A percentile compares a stretch with the other conserved stretches of the same genome.
Conservation (phyloP, 2,329 filamentous ascomycete species). For the Monilinia polystroma region DNA sequence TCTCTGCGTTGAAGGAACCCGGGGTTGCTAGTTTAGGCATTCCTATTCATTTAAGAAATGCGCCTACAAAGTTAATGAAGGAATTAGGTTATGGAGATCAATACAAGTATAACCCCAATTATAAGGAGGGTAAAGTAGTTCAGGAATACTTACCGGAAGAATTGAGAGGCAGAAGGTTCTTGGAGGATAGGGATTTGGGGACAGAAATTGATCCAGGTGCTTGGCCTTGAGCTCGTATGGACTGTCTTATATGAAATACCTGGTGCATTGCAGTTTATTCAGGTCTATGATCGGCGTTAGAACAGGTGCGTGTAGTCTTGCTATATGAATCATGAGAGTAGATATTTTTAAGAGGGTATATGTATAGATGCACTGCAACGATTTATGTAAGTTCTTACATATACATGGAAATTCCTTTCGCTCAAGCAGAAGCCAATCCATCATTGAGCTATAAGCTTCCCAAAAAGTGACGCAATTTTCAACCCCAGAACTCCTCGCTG, state of each 20-base stretch:
- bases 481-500: slow-evolving; percentile 17
- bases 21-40: slow-evolving; percentile 79
- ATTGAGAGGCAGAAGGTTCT: slow-evolving; percentile 67
- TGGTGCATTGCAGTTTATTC: slow-evolving; percentile 28
- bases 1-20: slow-evolving; percentile 75
- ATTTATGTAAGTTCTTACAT: slow-evolving; percentile 10
- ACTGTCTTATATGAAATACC: slow-evolving; percentile 17
- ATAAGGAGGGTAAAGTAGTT: slow-evolving; percentile 72
- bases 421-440: slow-evolving; percentile 2
- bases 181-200: slow-evolving; percentile 79
- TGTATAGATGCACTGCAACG: slow-evolving; percentile 12
- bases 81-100: slow-evolving; percentile 86
- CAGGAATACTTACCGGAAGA: slow-evolving; percentile 90
- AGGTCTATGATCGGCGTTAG: slow-evolving; percentile 5
- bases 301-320: neutral
- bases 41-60: slow-evolving; percentile 85
- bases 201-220: slow-evolving; percentile 65
- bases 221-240: slow-evolving; percentile 31
- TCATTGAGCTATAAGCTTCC: neutral
- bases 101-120: slow-evolving; percentile 97
- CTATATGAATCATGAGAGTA: neutral
- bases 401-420: neutral
- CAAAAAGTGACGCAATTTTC: slow-evolving; percentile 6
- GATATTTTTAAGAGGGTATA: neutral
- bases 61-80: slow-evolving; percentile 88